Base-by-base conservation (phyloP, 2,329 filamentous ascomycete genomes). In the Trichoderma aggressivum region DNA sequence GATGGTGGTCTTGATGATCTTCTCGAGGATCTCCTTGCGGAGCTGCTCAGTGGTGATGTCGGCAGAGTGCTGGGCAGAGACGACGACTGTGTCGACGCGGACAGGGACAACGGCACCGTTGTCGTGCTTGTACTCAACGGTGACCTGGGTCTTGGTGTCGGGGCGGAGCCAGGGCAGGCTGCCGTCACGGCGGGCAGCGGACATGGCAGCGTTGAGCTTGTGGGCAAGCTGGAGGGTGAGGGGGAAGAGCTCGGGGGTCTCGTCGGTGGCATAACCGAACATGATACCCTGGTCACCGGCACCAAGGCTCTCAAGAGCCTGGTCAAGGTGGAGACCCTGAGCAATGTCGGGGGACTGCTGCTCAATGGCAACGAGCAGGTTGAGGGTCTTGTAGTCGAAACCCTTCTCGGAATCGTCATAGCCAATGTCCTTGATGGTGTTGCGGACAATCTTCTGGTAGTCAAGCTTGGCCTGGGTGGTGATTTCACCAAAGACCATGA, bases 211-310 rank as follows among this genome's bases (percentile, higher is more conserved):
- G 87, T 99, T 99, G 79, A 99, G 93, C 89, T 94, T 94, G 90
- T 99, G 96, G 80, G 96, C 92, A 81, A 98, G 90, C 80, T 95
- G 89, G 78, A 98, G 89, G 79, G 95, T 98, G 80, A 99, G 88
- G 76, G 96, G 96, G 82, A 98, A 93, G 78, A 97, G 90, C 87
- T 99, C 96, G 74, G 95, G 94, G 79, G 96, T 98, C 90, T 99
- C 96, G 81, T 99, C 96, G 80, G 96, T 97, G 84, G 96, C 96
- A 89, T 99, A 99, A 80, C 96, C 96, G 85, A 99, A 99, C 96
- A 99, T 99, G 89, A 99, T 98, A 88, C 96, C 96, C 89, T 99
- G 96, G 86, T 99, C 96, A 92, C 96, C 96, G 74, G 96, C 96
- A 85, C 96, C 96, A 76, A 99, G 91, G 86, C 97, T 91, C 90